Percentiles rank a stretch among this genome's conserved stretches.
Conservation (phyloP, 1,139 yeast species). For the Kodamaea sp. region DNA sequence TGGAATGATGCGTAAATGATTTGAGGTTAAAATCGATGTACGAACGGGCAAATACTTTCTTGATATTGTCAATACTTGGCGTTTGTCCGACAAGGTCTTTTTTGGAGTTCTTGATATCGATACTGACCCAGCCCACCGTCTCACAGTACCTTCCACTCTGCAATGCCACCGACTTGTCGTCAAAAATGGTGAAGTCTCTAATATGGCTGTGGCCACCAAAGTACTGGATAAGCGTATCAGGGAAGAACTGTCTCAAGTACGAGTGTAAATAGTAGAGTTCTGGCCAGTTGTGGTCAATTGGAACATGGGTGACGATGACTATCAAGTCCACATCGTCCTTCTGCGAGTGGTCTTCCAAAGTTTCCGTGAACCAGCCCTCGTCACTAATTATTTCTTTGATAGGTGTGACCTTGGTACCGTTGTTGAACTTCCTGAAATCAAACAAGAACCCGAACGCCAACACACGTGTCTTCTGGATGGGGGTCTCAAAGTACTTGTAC, state of each 20-base stretch:
- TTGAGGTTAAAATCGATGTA: slow-evolving; percentile 80
- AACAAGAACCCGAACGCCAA: slow-evolving; percentile 81
- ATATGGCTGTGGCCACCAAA: slow-evolving; percentile 96
- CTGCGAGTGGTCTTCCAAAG: slow-evolving; percentile 43
- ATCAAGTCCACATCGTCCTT: slow-evolving; percentile 58
- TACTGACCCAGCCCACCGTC: slow-evolving; percentile 83
- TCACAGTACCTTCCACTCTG: slow-evolving; percentile 94
- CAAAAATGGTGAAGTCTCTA: slow-evolving; percentile 76
- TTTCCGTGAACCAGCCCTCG: slow-evolving; percentile 60
- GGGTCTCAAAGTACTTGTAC: slow-evolving; percentile 66
- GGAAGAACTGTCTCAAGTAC: slow-evolving; percentile 57
- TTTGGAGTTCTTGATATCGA: slow-evolving; percentile 30
- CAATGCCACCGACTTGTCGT: slow-evolving; percentile 66
- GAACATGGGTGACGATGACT: slow-evolving; percentile 78
- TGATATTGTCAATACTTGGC: slow-evolving; percentile 10
- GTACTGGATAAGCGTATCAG: slow-evolving; percentile 70
- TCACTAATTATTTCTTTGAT: slow-evolving; percentile 56
- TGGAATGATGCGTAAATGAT: slow-evolving; percentile 68
- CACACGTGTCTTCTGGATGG: slow-evolving; percentile 50
- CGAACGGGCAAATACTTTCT: slow-evolving; percentile 48
- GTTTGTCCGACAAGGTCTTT: neutral
- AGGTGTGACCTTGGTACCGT: slow-evolving; percentile 63
- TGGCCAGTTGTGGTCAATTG: slow-evolving; percentile 57
- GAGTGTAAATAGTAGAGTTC: slow-evolving; percentile 59
- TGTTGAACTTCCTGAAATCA: slow-evolving; percentile 66